Evolutionary conservation across 1,139 yeast genomes (phyloP), one percentile per base, ranked within the genome.

Genomic region (Scheffersomyces insectosa): DNA sequence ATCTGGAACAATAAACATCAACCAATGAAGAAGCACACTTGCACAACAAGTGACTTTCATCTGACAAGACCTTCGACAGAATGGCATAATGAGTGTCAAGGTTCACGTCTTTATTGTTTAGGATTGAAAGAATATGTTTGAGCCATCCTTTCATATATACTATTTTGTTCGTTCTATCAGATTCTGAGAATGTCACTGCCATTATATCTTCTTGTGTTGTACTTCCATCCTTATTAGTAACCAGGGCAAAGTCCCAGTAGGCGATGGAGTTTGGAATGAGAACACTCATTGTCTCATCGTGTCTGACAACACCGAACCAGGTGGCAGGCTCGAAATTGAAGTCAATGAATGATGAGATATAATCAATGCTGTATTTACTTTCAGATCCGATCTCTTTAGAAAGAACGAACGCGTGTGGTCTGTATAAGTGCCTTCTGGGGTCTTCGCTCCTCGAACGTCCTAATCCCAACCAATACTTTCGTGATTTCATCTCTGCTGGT

Each of bases 251-350:
- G 20, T 45, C 52, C 68, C 67, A 63, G 23, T 44, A 44, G 6
- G 63, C 54, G 6, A 63, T 53, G 5, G 66, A 65, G 41, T 62
- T 63, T 3, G 68, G 65, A 36, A 63, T 59, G 13, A 63, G 47
- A 6, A 57, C 63, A 36, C 60, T 62, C 39, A 53, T 56, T 5
- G 59, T 60, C 42, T 57, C 62, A 12, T 41, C 37, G 3, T 5
- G 25, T 20, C 8, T 20, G 25, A 20, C 25, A 20, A 20, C 6
- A 5, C 60, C 61, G 42, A 55, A 60, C 62, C 62, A 58, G 3
- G 61, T 43, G 33, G 52, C 57, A 1, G 61, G 49, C 20, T 48
- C 42, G n/a, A 58, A 46, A 40, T 55, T 54, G 37, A 58, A 57
- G 40, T 58, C 62, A 25, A 55, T 31, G 14, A 57, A 47, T 3